Conservation (phyloP, 148 eudicot genomes). For the Hydrangea macrophylla region DNA sequence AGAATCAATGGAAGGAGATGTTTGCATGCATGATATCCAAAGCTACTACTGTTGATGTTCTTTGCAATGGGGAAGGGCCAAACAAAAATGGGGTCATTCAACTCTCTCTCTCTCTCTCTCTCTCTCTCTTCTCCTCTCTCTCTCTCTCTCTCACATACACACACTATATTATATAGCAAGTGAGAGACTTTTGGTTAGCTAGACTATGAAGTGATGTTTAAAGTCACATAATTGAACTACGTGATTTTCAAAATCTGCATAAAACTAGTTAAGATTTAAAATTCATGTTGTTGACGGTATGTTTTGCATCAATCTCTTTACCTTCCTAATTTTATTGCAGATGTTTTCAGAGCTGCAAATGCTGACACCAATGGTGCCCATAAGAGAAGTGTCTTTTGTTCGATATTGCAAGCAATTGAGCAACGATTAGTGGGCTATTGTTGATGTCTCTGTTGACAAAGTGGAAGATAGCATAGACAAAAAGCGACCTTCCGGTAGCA, state of each 20-base stretch:
- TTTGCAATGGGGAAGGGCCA: conserved; percentile 67
- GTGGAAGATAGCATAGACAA: conserved; percentile 72
- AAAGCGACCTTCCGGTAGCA: conserved; percentile 88
- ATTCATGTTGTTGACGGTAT: too few species aligned
- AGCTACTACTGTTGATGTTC: conserved; percentile 77
- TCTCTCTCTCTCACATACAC: too few species aligned
- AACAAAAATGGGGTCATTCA: conserved; percentile 65
- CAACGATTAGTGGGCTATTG: conserved; percentile 83
- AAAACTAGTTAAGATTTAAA: too few species aligned
- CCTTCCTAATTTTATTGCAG: conserved; percentile 34
- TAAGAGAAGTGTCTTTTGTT: conserved; percentile 89
- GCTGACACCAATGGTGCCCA: conserved; percentile 87
- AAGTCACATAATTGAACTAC: background rate
- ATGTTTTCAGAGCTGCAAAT: conserved; percentile 97
- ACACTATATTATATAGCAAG: too few species aligned
- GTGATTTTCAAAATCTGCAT: too few species aligned
- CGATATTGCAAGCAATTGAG: conserved; percentile 76
- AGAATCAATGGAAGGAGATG: conserved; percentile 96
- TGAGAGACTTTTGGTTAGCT: background rate
- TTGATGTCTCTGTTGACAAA: conserved; percentile 84
- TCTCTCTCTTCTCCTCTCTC: too few species aligned
- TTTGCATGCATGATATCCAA: conserved; percentile 78
- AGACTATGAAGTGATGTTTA: background rate
- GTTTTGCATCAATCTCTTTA: background rate
- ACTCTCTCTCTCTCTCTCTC: conserved; percentile 11